Evolutionary conservation across 2,329 filamentous ascomycete genomes (phyloP).

Genomic region (Plectosphaerella cucumerina): DNA sequence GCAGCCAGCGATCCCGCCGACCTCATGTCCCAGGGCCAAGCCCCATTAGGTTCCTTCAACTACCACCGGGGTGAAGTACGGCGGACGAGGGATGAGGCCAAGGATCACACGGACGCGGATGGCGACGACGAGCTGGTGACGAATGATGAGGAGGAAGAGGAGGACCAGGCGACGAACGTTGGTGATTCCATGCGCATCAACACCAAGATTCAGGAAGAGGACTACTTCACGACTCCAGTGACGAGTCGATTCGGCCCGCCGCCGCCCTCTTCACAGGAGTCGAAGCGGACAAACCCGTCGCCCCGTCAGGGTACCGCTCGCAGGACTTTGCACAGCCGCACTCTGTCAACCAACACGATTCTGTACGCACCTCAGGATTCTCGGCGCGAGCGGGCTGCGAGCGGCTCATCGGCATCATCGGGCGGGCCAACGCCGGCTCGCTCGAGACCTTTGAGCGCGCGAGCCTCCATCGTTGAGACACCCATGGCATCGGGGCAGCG

Average conservation of each 20-base stretch:
- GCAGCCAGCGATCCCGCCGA: conserved; percentile 62
- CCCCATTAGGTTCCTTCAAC: neutral
- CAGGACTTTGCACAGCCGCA: conserved; percentile 59
- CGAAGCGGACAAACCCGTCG: conserved; percentile 19
- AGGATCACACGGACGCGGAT: conserved; percentile 73
- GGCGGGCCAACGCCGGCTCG: conserved; percentile 18
- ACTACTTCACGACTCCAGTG: conserved; percentile 53
- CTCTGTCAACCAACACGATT: conserved; percentile 77
- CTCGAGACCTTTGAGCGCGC: conserved; percentile 19
- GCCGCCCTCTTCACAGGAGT: conserved; percentile 20
- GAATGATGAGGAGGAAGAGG: conserved; percentile 68
- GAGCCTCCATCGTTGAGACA: conserved; percentile 25
- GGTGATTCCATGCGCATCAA: conserved; percentile 17
- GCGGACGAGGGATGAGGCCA: conserved; percentile 29
- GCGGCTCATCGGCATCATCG: conserved; percentile 38
- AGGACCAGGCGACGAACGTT: conserved; percentile 42
- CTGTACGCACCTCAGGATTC: conserved; percentile 68
- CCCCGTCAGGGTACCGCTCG: conserved; percentile 27
- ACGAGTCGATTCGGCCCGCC: conserved; percentile 30
- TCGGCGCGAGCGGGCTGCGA: conserved; percentile 23
- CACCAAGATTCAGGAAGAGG: conserved; percentile 28
- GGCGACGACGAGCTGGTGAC: conserved; percentile 88
- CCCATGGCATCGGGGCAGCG: conserved; percentile 31
- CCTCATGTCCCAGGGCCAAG: conserved; percentile 38
- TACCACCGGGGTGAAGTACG: neutral